A percentile compares a stretch with the other conserved stretches of the same genome.
phyloP scores from a whole-genome alignment of 2,329 filamentous ascomycete species.

The Hypoxylon sp. region DNA sequence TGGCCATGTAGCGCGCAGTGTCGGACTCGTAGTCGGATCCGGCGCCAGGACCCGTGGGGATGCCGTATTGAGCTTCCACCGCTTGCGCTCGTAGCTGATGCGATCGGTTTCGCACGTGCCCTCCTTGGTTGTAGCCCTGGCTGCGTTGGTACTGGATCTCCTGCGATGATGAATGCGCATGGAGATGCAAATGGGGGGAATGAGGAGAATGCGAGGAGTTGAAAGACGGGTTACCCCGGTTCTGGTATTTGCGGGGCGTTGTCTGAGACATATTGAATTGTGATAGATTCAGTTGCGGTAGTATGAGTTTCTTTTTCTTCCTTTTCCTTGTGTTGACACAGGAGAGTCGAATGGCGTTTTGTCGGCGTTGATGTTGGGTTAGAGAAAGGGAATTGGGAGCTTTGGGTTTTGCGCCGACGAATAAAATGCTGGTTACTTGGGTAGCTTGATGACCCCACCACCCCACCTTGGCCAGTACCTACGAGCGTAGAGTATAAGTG shows the following conservation, averaged over 20 bases:
- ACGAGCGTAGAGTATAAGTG: no score
- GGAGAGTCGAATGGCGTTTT: neutral
- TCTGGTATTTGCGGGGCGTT: conserved; percentile 47
- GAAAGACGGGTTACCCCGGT: conserved; percentile 38
- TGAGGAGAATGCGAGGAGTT: conserved; percentile 28
- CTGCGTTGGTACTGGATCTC: conserved; percentile 14
- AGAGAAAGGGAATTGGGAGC: conserved; percentile 12
- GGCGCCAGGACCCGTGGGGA: conserved; percentile 14
- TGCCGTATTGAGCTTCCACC: conserved; percentile 25
- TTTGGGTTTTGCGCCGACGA: conserved; percentile 17
- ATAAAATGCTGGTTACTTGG: conserved; percentile 5
- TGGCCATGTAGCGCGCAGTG: conserved; percentile 58
- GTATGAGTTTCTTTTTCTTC: conserved; percentile 11
- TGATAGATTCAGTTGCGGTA: conserved; percentile 17
- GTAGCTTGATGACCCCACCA: conserved; percentile 21
- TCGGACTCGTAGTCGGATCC: conserved; percentile 73
- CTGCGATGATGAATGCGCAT: conserved; percentile 12
- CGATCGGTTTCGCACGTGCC: conserved; percentile 48
- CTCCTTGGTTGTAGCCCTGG: no score
- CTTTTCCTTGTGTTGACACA: neutral
- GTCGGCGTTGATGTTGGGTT: conserved; percentile 13
- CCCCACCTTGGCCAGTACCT: conserved; percentile 19
- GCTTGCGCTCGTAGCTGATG: conserved; percentile 42
- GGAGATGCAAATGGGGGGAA: conserved; percentile 22
- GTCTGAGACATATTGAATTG: conserved; percentile 47